Conservation (phyloP, 306 rosid species). For the Prunus campanulata region DNA sequence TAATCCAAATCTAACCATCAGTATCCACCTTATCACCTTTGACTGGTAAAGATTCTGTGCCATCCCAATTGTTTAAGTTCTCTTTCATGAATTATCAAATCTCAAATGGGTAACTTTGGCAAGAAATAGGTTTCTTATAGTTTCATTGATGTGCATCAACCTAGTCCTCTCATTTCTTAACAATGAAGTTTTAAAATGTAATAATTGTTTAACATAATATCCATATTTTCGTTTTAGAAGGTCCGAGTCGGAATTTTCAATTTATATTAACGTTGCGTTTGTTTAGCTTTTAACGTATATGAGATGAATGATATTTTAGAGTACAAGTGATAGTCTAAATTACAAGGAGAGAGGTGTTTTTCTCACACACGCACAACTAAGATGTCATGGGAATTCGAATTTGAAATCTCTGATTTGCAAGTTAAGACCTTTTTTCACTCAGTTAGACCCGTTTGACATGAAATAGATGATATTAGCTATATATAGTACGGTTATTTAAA, state of each 20-base stretch:
- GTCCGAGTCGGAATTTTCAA: too few species aligned
- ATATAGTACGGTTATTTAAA: too few species aligned
- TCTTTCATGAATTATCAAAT: slow-evolving; percentile 13
- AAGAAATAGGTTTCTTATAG: not conserved
- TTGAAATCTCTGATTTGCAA: accelerated
- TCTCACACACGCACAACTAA: too few species aligned
- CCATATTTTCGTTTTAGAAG: too few species aligned
- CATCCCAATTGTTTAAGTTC: slow-evolving; percentile 35
- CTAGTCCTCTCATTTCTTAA: not conserved
- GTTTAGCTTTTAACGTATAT: too few species aligned
- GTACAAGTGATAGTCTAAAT: accelerated
- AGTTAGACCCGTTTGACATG: too few species aligned
- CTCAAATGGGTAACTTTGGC: slow-evolving; percentile 7
- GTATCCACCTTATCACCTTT: slow-evolving; percentile 47
- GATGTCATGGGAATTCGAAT: too few species aligned
- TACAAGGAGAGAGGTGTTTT: too few species aligned
- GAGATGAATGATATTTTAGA: too few species aligned
- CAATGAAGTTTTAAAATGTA: not conserved
- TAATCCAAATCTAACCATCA: slow-evolving; percentile 37
- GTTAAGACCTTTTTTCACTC: accelerated
- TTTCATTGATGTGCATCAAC: not conserved
- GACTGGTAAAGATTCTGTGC: slow-evolving; percentile 73
- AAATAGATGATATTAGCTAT: too few species aligned
- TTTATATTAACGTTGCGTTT: too few species aligned
- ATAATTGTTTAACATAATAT: not conserved